Base-by-base conservation (phyloP, 352 stramenopile species). In the Pythium apleroticum region DNA sequence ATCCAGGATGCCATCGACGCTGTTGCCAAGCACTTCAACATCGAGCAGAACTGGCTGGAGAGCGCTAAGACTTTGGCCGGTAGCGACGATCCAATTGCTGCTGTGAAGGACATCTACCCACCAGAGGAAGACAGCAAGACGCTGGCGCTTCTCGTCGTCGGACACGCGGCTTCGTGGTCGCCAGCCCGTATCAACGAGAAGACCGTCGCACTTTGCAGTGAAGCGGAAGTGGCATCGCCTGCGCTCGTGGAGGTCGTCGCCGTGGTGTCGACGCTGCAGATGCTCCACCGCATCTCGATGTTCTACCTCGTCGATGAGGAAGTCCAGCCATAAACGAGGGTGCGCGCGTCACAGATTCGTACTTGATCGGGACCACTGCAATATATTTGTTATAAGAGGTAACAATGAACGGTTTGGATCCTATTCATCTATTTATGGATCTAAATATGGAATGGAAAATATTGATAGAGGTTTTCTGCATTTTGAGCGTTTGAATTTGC, bases 251-350 rank as follows among this genome's bases (percentile, higher is more conserved):
- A 69, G 24, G 63, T 69, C 37, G 63, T 69, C 5, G 55, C 46
- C 1, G 37, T 69, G 14, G 39, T 69, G 24, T 69, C 63, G 17
- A 57, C 64, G 46, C 49, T 69, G n/a, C 63, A 69, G 30, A 69
- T 69, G 63, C 56, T 69, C 10, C 63, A 69, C 39, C 63, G 63
- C 63, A 64, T 69, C 37, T 69, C 63, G 33, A 63, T 63, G 63
- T 69, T 60, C 37, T 69, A 69, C 56, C 55, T 52, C 41, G 27
- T 45, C 10, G 63, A 69, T 14, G 28, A 60, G 1, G 46, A 63
- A 19, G 28, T 30, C 1, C 30, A 50, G 19, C n/a, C n/a, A n/a
- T n/a, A n/a, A n/a, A n/a, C n/a, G 41, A 57, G 28, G 45, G 6
- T 55, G 63, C 63, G 55, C 63, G 48, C 55, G 63, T 69, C 55